Evolutionary conservation across 2,329 filamentous ascomycete genomes (phyloP).

Genomic region (Botrytis byssoidea): DNA sequence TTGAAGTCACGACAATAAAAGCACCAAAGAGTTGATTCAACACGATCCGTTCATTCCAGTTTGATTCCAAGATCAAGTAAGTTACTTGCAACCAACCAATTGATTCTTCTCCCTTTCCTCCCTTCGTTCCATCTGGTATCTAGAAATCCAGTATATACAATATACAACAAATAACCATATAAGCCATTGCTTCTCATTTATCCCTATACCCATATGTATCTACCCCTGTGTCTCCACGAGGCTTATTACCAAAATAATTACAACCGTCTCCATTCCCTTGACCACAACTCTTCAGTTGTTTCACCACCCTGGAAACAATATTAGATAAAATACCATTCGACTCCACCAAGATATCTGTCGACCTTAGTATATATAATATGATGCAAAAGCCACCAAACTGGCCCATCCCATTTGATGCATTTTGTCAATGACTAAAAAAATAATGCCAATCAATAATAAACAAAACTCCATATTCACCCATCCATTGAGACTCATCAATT

Average conservation of each 20-base stretch:
- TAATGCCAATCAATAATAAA: background rate
- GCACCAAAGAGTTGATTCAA: background rate
- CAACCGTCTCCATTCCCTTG: background rate
- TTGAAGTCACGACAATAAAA: background rate
- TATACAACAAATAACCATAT: slow-evolving; percentile 9
- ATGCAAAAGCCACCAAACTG: slow-evolving; percentile 1
- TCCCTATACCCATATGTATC: background rate
- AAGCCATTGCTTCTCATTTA: background rate
- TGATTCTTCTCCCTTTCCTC: background rate
- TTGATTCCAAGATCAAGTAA: background rate
- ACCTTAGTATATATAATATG: slow-evolving; percentile 5
- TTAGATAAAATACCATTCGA: background rate
- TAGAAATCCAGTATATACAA: slow-evolving; percentile 12
- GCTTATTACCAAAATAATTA: slow-evolving; percentile 3
- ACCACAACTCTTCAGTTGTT: background rate
- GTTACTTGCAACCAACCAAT: background rate
- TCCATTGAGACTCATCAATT: background rate
- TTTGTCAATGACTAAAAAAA: background rate
- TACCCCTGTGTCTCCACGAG: background rate
- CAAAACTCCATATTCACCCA: slow-evolving; percentile 13
- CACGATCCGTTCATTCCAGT: background rate
- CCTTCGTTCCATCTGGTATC: background rate
- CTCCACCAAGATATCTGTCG: background rate
- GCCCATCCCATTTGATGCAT: slow-evolving; percentile 6
- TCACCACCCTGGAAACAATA: background rate